phyloP scores from a whole-genome alignment of 257 asterid genomes.

The Gentiana straminea region DNA sequence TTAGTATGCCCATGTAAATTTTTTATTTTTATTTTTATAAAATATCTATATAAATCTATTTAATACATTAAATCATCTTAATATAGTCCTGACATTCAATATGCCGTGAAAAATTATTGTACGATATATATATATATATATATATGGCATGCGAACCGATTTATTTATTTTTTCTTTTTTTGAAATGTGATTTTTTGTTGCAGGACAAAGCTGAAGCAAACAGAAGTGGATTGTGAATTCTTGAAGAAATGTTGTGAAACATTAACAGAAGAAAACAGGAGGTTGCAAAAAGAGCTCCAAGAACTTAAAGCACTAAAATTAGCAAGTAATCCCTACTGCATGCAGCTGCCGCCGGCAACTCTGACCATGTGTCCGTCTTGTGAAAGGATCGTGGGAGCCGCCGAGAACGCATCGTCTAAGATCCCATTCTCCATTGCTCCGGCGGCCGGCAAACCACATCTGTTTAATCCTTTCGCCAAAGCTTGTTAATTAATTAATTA shows the following conservation, averaged over 20 bases:
- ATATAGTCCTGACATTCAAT: no score
- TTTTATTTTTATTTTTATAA: no score
- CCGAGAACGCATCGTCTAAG: conserved; percentile 25
- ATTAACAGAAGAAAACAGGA: conserved; percentile 76
- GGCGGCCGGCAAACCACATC: conserved; percentile 24
- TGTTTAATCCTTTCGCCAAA: conserved; percentile 43
- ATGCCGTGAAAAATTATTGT: no score
- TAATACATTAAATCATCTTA: no score
- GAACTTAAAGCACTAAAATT: conserved; percentile 70
- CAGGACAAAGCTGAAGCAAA: conserved; percentile 96
- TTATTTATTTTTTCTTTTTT: background rate
- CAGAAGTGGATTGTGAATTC: conserved; percentile 90
- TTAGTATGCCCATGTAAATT: no score
- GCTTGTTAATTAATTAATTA: conserved; percentile 34
- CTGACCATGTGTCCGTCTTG: conserved; percentile 77
- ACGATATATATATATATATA: no score
- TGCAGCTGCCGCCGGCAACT: conserved; percentile 67
- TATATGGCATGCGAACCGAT: no score
- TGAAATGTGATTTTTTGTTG: background rate
- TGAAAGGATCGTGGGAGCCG: conserved; percentile 41
- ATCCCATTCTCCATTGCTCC: conserved; percentile 30
- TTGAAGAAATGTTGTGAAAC: conserved; percentile 88
- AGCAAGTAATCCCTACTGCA: conserved; percentile 61
- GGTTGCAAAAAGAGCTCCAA: conserved; percentile 78
- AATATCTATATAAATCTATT: no score